A percentile compares a stretch with the other conserved stretches of the same genome.
Conservation (phyloP, 169 alveolate genomes). For the Plasmodium vivax region DNA sequence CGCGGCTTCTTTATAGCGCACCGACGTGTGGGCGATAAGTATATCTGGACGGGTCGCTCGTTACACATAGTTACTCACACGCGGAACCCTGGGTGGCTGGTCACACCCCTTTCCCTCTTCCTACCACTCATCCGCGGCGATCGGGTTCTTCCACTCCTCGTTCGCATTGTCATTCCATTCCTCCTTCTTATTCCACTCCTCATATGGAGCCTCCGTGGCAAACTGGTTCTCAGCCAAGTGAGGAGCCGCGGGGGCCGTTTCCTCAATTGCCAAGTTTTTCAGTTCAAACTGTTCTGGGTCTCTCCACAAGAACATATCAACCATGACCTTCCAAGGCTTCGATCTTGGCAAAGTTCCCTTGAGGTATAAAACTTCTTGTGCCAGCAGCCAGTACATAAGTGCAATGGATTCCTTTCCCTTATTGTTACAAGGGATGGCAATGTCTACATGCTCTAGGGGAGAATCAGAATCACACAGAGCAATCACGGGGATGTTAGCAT, state of each 20-base stretch:
- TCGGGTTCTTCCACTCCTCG: constrained; percentile 74
- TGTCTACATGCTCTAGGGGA: constrained; percentile 97
- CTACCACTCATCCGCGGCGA: constrained; percentile 71
- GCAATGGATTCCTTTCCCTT: constrained; percentile 98
- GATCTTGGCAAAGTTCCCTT: constrained; percentile 91
- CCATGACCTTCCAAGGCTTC: constrained; percentile 94
- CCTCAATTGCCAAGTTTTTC: constrained; percentile 76
- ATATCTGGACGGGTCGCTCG: not conserved
- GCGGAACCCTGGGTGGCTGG: not conserved
- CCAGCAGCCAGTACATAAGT: constrained; percentile 98
- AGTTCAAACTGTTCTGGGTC: constrained; percentile 92
- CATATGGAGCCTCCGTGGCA: constrained; percentile 75
- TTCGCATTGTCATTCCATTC: constrained; percentile 74
- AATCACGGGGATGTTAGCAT: constrained; percentile 98
- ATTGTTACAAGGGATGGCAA: constrained; percentile 99
- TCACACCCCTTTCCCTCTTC: no score
- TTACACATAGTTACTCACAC: not conserved
- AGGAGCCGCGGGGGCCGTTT: constrained; percentile 71
- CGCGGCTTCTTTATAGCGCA: not conserved
- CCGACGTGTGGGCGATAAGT: not conserved
- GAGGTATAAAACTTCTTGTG: constrained; percentile 97
- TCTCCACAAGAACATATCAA: constrained; percentile 95
- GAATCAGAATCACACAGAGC: constrained; percentile 99
- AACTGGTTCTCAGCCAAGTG: constrained; percentile 57
- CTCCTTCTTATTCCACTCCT: constrained; percentile 72